Conservation (phyloP, 179 eudicot genomes). For the Camellia oleifera region DNA sequence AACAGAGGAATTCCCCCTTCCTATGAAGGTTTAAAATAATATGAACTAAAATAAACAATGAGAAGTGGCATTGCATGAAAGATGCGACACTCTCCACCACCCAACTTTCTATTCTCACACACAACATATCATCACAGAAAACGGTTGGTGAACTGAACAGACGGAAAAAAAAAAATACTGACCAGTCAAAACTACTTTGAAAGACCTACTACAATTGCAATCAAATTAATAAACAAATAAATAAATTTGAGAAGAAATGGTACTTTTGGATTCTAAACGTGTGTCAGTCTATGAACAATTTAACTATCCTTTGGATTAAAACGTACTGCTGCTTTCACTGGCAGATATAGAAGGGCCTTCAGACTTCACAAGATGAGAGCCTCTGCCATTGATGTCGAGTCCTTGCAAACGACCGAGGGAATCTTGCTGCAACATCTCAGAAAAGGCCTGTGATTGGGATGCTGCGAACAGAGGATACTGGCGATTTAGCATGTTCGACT, state of each 20-base stretch:
- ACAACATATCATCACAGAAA: constrained; percentile 10
- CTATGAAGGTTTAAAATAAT: neutral
- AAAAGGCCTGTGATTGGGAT: constrained; percentile 28
- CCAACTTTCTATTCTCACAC: neutral
- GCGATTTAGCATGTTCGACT: constrained; percentile 36
- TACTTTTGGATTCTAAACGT: constrained; percentile 21
- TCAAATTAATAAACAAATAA: constrained; percentile 18
- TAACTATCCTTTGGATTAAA: constrained; percentile 35
- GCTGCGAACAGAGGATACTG: constrained; percentile 30
- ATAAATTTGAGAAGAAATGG: constrained; percentile 12
- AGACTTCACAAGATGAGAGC: constrained; percentile 59
- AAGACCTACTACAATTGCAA: neutral
- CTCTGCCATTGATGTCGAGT: constrained; percentile 64
- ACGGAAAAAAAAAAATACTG: neutral
- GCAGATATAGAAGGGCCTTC: constrained; percentile 83
- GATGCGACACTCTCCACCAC: constrained; percentile 1
- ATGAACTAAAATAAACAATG: neutral
- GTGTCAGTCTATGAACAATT: constrained; percentile 45
- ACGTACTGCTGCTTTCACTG: constrained; percentile 78
- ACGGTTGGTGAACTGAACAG: neutral
- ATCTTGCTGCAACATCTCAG: constrained; percentile 51
- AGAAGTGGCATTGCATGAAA: constrained; percentile 6
- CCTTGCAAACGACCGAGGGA: constrained; percentile 82
- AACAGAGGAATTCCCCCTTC: neutral
- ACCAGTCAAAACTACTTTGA: neutral